Evolutionary conservation across 2,329 filamentous ascomycete genomes (phyloP).

Genomic region (Fusarium hostae): DNA sequence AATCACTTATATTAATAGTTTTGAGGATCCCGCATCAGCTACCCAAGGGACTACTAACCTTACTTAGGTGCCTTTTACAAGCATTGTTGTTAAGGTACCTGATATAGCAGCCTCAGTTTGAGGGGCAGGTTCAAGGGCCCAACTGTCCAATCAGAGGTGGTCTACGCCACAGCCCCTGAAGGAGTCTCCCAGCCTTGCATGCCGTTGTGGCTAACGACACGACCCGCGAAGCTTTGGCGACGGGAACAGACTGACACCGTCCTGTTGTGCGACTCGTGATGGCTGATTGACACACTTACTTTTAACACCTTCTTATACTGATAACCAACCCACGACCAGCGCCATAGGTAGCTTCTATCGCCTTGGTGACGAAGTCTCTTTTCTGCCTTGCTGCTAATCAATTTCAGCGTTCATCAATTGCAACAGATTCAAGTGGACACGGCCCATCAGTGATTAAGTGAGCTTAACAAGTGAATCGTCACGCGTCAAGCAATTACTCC

Average conservation of each 20-base stretch:
- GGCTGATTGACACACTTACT: constrained; percentile 18
- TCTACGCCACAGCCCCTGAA: constrained; percentile 24
- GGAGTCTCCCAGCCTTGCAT: constrained; percentile 19
- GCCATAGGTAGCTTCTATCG: background rate
- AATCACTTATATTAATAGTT: background rate
- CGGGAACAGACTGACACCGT: constrained; percentile 19
- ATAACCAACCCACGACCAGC: background rate
- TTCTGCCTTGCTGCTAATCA: background rate
- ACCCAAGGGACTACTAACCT: background rate
- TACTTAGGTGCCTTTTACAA: background rate
- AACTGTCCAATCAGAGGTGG: constrained; percentile 14
- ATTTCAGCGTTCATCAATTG: background rate
- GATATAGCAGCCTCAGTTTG: constrained; percentile 10
- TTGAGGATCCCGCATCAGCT: too few species aligned
- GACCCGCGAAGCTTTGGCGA: constrained; percentile 6
- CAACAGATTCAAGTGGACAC: background rate
- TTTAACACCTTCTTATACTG: constrained; percentile 4
- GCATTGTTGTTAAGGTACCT: background rate
- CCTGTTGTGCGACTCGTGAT: constrained; percentile 27
- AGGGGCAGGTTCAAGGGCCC: constrained; percentile 16
- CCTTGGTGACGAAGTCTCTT: background rate
- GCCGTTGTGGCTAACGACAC: constrained; percentile 15
- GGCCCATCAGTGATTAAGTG: background rate
- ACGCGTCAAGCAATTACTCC: constrained; percentile 17
- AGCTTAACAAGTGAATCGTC: background rate